Evolutionary conservation across 75 land plant genomes (phyloP), one percentile per base, ranked within the genome.

Genomic region (Pinus albicaulis): DNA sequence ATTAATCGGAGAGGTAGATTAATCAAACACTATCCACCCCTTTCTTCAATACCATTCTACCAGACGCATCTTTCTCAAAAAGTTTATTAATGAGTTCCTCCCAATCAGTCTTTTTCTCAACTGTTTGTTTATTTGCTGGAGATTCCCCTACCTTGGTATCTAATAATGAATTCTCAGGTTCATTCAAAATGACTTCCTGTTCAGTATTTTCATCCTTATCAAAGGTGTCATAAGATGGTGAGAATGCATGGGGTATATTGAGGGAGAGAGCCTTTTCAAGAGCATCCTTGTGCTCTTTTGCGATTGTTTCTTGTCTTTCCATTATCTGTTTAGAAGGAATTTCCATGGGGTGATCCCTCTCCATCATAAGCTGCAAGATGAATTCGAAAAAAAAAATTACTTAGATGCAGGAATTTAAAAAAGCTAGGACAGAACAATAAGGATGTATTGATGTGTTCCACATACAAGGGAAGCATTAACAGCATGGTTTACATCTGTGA

Each of bases 231-330:
- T 75, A n/a, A 28, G 80, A 24, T 13, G 74, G 44, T 10, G 81
- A 4, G 56, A 81, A 61, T 13, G 95, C 98, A 76, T 93, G 81
- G 16, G 95, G 98, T 48, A 94, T 81, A 41, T 90, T 83, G 75
- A 94, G 74, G 61, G 79, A 82, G 17, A 90, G 83, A 41, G 95
- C 95, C 80, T 89, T 84, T 65, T 92, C 93, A 24, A 94, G 77
- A 20, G 98, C 98, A 80, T 80, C 88, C 76, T 80, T 92, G 85
- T 94, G 92, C 24, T 79, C 98, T 75, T 82, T 78, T 36, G 85
- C 80, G 13, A 88, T 74, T 0, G 91, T 84, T 64, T 80, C 76
- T 74, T 71, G 44, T 77, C 98, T 88, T 66, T 84, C 85, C 79
- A 94, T 71, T 77, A 82, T 91, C 61, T 91, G 92, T 15, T 65